Evolutionary conservation across 2,329 filamentous ascomycete genomes (phyloP), one percentile per base, ranked within the genome.

Genomic region (Stachybotrys chlorohalonatus): DNA sequence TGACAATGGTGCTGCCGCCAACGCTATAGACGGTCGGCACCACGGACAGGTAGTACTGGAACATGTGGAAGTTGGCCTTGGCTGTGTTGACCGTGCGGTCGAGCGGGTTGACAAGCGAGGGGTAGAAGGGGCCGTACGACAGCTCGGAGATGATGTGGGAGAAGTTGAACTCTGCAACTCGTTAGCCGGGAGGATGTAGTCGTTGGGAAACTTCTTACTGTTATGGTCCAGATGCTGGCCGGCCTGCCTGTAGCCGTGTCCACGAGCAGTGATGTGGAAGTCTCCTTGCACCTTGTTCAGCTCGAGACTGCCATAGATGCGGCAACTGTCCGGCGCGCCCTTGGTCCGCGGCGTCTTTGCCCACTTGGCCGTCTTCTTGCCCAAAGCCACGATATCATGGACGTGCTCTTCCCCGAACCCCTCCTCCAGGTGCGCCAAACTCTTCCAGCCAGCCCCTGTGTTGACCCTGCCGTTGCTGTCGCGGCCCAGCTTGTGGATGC

Each of bases 261-360:
- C 94, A 58, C 91, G 77, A 3, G 94, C 94, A 1, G 94, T 99
- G 65, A 99, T 94, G 69, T 99, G 94, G 68, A 99, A 97, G 70
- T 99, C 93, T 5, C 93, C 94, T 72, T 96, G 93, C 49, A 99
- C 94, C 74, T 95, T 95, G 72, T 99, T 99, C 61, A 95, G 81
- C 62, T 95, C 88, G 69, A 99, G 71, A 64, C 84, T 95, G 39
- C 94, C 94, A 70, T 84, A 99, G 59, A 99, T 84, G 51, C 94
- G 84, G 70, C 94, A 99, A 58, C 88, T 87, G 69, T 96, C 89
- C 15, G 79, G 71, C 24, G 65, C 62, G 5, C 75, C 73, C 67
- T 78, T 79, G 16, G 94, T 65, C 56, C 75, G 79, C 1, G 91
- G 92, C 2, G 90, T 94, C 79, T 88, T 92, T 42, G 81, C 79